Conservation (phyloP, 805 yeast species). For the Naumovozyma castellii region DNA sequence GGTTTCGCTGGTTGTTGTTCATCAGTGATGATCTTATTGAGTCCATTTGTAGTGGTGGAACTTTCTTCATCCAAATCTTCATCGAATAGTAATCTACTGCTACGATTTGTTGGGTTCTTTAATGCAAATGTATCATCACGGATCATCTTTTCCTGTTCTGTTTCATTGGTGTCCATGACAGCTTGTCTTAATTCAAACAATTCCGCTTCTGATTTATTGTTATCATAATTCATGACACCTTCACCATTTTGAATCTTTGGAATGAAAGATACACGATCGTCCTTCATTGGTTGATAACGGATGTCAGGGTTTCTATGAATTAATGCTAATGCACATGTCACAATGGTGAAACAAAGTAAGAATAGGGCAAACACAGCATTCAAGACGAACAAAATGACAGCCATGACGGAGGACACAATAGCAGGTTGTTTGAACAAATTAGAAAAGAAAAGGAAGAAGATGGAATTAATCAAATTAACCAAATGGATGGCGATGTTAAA, state of each 20-base stretch:
- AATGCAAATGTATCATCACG: conserved; percentile 18
- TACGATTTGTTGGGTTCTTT: neutral
- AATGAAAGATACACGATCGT: conserved; percentile 92
- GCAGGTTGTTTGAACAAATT: conserved; percentile 74
- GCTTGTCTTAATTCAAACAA: conserved; percentile 30
- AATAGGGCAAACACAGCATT: conserved; percentile 84
- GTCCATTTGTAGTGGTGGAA: neutral
- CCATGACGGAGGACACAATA: conserved; percentile 86
- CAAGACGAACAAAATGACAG: conserved; percentile 76
- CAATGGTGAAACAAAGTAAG: conserved; percentile 73
- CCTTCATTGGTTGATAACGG: conserved; percentile 91
- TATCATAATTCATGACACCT: conserved; percentile 15
- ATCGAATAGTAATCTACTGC: conserved; percentile 10
- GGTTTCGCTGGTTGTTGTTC: conserved; percentile 21
- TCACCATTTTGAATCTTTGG: conserved; percentile 45
- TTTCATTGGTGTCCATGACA: conserved; percentile 30
- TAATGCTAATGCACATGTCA: conserved; percentile 78
- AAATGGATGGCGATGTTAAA: conserved; percentile 81
- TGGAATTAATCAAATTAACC: conserved; percentile 69
- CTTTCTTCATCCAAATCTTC: conserved; percentile 10
- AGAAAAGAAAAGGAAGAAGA: conserved; percentile 84
- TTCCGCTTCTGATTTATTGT: conserved; percentile 24
- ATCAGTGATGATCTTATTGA: neutral
- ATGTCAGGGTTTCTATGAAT: conserved; percentile 88
- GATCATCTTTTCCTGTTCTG: conserved; percentile 20